Evolutionary conservation across 2,329 filamentous ascomycete species (phyloP).

Genomic region (Fusarium pseudograminearum): DNA sequence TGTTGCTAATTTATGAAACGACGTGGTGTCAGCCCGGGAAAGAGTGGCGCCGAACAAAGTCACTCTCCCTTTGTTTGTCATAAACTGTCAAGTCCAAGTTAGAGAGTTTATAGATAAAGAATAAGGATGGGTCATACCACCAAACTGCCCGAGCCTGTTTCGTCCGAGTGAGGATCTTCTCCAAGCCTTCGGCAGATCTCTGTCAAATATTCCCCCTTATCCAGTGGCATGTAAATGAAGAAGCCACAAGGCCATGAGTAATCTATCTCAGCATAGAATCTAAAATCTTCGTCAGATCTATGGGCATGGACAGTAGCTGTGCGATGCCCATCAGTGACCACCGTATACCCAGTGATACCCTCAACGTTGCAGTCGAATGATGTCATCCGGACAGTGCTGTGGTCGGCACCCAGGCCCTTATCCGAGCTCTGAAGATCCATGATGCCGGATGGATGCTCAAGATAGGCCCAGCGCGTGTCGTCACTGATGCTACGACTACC

Average conservation of each 20-base stretch:
- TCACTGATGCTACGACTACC: neutral
- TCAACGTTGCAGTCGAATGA: neutral
- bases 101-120: neutral
- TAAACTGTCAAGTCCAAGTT: neutral
- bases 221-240: conserved; percentile 4
- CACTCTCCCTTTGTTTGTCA: neutral
- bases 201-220: neutral
- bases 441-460: neutral
- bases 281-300: neutral
- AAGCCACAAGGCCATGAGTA: neutral
- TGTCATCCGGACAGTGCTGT: neutral
- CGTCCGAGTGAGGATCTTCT: neutral
- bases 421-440: neutral
- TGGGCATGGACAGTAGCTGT: neutral
- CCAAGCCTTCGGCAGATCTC: neutral
- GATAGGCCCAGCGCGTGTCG: neutral
- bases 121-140: neutral
- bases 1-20: neutral
- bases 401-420: neutral
- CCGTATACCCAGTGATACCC: neutral
- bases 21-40: neutral
- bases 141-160: neutral
- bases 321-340: neutral
- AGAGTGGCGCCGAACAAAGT: neutral
- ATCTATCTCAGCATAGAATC: neutral